Percentiles rank a stretch among this genome's conserved stretches.
Conservation (phyloP, 768 basidiomycete species). For the Cytidiella melzeri region DNA sequence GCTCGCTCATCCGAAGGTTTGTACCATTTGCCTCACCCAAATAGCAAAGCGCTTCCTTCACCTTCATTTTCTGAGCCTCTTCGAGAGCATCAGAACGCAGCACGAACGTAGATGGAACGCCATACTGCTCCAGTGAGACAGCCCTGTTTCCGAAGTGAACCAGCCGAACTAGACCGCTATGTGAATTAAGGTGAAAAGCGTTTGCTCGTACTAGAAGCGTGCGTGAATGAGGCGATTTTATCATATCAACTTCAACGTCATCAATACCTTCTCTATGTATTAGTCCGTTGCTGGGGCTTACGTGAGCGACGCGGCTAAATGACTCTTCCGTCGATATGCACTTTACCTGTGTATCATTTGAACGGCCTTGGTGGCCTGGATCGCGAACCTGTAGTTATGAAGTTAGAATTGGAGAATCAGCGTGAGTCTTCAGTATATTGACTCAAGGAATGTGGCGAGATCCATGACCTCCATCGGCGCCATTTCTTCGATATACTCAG, state of each 20-base stretch:
- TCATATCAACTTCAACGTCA: neutral
- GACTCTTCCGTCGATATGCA: constrained; percentile 15
- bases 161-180: constrained; percentile 62
- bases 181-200: constrained; percentile 67
- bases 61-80: constrained; percentile 58
- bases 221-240: neutral
- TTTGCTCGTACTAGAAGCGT: constrained; percentile 55
- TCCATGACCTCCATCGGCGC: constrained; percentile 70
- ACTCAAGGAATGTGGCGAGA: constrained; percentile 72
- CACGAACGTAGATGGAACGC: constrained; percentile 66
- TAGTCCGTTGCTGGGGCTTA: constrained; percentile 38
- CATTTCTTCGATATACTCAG: constrained; percentile 42
- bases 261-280: constrained; percentile 61
- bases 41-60: constrained; percentile 72
- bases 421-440: constrained; percentile 15
- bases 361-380: constrained; percentile 67
- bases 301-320: neutral
- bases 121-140: constrained; percentile 63
- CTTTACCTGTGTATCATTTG: constrained; percentile 54
- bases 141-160: constrained; percentile 75
- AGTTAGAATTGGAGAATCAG: neutral
- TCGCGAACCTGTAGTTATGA: constrained; percentile 49
- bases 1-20: too few species aligned
- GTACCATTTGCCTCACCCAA: constrained; percentile 31
- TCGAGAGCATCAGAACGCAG: constrained; percentile 44